Percentiles rank a stretch among this genome's conserved stretches.
phyloP scores from a whole-genome alignment of 1,284 basidiomycete species.

The Ceratobasidium sp. region DNA sequence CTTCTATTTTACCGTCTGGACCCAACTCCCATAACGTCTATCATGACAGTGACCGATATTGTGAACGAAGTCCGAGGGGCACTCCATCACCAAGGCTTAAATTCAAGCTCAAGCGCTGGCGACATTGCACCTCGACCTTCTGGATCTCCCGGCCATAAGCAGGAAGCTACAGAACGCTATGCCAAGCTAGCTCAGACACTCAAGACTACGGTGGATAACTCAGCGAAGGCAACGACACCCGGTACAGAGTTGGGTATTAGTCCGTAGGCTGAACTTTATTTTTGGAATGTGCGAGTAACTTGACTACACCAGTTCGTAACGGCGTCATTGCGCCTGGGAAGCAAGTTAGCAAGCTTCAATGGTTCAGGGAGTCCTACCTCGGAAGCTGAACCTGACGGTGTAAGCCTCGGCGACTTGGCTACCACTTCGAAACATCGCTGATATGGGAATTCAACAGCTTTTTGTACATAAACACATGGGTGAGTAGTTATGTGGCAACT shows the following conservation, averaged over 20 bases:
- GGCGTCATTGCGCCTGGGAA: slow-evolving; percentile 13
- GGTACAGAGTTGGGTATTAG: slow-evolving; percentile 8
- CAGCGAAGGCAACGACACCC: slow-evolving; percentile 8
- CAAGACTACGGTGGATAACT: slow-evolving; percentile 11
- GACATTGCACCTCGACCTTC: background rate
- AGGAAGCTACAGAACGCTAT: slow-evolving; percentile 21
- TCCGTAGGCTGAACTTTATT: slow-evolving; percentile 5
- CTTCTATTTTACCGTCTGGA: too few species aligned
- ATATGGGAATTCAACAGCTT: slow-evolving; percentile 16
- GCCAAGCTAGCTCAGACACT: slow-evolving; percentile 28
- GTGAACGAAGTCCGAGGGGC: slow-evolving; percentile 21
- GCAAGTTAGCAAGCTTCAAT: slow-evolving; percentile 20
- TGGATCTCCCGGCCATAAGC: slow-evolving; percentile 1
- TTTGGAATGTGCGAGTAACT: background rate
- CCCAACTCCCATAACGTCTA: background rate
- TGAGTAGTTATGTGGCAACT: background rate
- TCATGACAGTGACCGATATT: slow-evolving; percentile 3
- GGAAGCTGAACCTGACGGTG: slow-evolving; percentile 44
- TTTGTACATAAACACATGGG: slow-evolving; percentile 50
- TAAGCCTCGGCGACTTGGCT: background rate
- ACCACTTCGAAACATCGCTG: background rate
- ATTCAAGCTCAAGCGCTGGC: slow-evolving; percentile 16
- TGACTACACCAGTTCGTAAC: slow-evolving; percentile 13
- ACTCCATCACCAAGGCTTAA: background rate
- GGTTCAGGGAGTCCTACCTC: slow-evolving; percentile 43